Evolutionary conservation across 768 basidiomycete genomes (phyloP), one percentile per base, ranked within the genome.

Genomic region (Rhodotorula taiwanensis): DNA sequence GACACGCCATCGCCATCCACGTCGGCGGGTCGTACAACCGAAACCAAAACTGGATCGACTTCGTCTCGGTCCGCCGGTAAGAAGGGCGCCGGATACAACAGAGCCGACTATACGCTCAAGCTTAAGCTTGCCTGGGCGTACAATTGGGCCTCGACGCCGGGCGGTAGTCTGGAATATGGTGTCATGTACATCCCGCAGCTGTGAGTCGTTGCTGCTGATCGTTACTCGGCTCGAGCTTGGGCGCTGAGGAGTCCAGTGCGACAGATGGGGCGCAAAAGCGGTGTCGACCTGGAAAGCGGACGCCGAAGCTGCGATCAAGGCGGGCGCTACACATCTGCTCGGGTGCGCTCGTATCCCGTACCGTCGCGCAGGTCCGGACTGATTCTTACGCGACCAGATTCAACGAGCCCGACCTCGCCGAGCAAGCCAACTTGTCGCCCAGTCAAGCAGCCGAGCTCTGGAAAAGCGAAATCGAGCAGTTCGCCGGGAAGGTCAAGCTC

Each of bases 151-250:
- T 23, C 49, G 21, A 18, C 53, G 5, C 33, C n/a, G 20, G 58
- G 57, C 3, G 47, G 41, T 5, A 41, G 25, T 15, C 16, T 64
- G 11, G 25, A 9, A 7, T 48, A 59, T 13, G 58, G 63, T 3
- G 63, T 55, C 15, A 60, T 55, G 57, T 64, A 51, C 31, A 28
- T 64, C 1, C 63, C 63, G 27, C 55, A 55, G 63, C 49, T 64
- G 63, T 64, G 43, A 21, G 63, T 39, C 7, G 8, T 16, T 5
- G 5, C 16, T 49, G n/a, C 41, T 0, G 15, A 7, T 34, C 15
- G 20, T n/a, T n/a, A n/a, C n/a, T n/a, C n/a, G n/a, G n/a, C n/a
- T 27, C 39, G 1, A 27, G 23, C 36, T 25, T 5, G 16, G 36
- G 21, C 27, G 14, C 16, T 36, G 15, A 27, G 4, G 23, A 4